Percentiles rank a stretch among this genome's conserved stretches.
Evolutionary conservation across 345 rosid species (phyloP).

Genomic region (Syzygium grande): DNA sequence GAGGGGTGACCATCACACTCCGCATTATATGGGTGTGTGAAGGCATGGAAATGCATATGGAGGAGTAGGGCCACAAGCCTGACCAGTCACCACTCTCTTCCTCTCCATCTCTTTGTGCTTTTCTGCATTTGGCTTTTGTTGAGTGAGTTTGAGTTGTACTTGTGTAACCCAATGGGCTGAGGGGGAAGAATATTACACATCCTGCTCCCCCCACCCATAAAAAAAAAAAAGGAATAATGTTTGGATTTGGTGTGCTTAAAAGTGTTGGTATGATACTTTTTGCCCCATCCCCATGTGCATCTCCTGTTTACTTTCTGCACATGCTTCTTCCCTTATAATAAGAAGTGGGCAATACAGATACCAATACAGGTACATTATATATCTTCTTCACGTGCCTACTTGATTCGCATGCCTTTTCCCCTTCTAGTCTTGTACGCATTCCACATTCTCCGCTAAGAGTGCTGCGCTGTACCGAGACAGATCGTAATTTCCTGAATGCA

Average conservation of each 20-base stretch:
- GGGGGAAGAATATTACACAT: background rate
- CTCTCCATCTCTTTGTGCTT: background rate
- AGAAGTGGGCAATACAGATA: background rate
- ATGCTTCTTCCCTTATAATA: background rate
- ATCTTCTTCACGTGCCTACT: background rate
- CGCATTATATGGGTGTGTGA: background rate
- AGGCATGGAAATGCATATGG: background rate
- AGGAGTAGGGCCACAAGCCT: background rate
- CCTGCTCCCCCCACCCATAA: background rate
- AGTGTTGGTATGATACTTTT: background rate
- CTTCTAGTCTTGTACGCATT: background rate
- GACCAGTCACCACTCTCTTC: background rate
- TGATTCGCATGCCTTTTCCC: background rate
- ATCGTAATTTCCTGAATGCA: background rate
- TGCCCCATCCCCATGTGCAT: background rate
- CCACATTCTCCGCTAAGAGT: background rate
- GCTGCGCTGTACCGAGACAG: background rate
- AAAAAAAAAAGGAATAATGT: background rate
- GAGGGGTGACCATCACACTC: background rate
- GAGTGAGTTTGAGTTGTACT: background rate
- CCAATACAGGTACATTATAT: background rate
- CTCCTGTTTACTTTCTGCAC: background rate
- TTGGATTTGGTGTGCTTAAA: background rate
- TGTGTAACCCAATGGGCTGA: background rate
- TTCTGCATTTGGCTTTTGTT: background rate